Conservation (phyloP, 2,329 filamentous ascomycete species). For the Aureobasidium mangrovei region DNA sequence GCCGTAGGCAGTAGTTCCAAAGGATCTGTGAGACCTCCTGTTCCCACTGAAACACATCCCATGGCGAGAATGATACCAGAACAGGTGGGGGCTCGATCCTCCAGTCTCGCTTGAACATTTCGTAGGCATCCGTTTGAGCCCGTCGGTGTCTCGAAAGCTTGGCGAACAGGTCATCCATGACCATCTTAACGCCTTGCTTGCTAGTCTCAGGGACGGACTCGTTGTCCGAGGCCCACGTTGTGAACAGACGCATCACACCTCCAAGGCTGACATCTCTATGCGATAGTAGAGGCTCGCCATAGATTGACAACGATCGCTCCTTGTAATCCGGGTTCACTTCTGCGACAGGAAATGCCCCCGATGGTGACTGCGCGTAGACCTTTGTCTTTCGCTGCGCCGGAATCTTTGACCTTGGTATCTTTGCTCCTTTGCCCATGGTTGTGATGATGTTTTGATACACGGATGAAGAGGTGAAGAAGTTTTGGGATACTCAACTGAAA, state of each 20-base stretch:
- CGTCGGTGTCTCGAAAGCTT: neutral
- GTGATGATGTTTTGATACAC: neutral
- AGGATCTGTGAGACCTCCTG: neutral
- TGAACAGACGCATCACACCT: neutral
- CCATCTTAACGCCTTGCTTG: neutral
- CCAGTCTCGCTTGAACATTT: neutral
- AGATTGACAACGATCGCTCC: neutral
- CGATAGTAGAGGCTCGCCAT: neutral
- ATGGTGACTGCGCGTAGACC: neutral
- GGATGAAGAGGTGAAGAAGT: neutral
- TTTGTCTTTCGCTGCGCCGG: neutral
- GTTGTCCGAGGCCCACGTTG: neutral
- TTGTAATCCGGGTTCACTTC: neutral
- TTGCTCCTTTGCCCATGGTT: neutral
- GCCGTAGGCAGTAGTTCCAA: neutral
- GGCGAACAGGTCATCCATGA: neutral
- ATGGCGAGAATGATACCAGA: neutral
- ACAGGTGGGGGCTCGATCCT: neutral
- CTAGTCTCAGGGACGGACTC: neutral
- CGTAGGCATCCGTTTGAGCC: neutral
- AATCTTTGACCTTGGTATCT: neutral
- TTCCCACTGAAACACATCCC: neutral
- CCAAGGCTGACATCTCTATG: neutral
- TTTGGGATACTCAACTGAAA: neutral
- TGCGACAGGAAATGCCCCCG: neutral